Base-by-base conservation (phyloP, 2,329 filamentous ascomycete genomes). In the Cadophora sp. region DNA sequence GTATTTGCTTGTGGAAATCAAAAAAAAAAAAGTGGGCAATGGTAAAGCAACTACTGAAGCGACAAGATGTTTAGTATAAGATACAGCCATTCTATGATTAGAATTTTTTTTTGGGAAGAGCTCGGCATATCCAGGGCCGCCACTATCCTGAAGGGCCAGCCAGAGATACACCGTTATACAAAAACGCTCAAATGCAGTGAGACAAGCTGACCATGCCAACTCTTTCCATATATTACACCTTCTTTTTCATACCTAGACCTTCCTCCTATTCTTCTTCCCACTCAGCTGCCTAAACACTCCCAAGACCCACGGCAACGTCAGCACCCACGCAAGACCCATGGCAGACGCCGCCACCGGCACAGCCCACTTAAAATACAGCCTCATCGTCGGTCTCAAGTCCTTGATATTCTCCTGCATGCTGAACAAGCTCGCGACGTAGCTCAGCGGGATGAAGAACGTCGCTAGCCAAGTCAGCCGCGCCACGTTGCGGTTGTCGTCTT, bases 401-500 rank as follows among this genome's bases (percentile, higher is more conserved):
- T 34, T 61, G 3, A 75, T 59, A 31, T 76, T 68, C 4, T 73
- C 65, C 40, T 75, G 74, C 77, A 79, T 79, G 16, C 76, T 77
- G 8, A 79, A 75, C 27, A 76, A 65, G 1, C 72, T 73, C 16
- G 77, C 74, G 3, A 79, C 69, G 14, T 77, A 73, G 58, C 76
- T 77, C 26, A 79, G 68, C 3, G 78, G 78, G 19, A 79, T 77
- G 68, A 79, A 79, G 62, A 79, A 72, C 0, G 77, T 79, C 3
- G 78, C 78, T 3, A 79, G 68, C 74, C 73, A 77, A 0, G 77
- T 79, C 8, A 79, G 71, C 22, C 77, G 75, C n/a, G 73, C 72
- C 24, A 79, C 71, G 60, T 79, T 79, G 19, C 73, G 71, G 56
- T 77, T 77, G 53, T 79, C 76, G 19, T 73, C 74, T n/a, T 72